Evolutionary conservation across 805 yeast genomes (phyloP).

Genomic region (Blastobotrys peoriensis): DNA sequence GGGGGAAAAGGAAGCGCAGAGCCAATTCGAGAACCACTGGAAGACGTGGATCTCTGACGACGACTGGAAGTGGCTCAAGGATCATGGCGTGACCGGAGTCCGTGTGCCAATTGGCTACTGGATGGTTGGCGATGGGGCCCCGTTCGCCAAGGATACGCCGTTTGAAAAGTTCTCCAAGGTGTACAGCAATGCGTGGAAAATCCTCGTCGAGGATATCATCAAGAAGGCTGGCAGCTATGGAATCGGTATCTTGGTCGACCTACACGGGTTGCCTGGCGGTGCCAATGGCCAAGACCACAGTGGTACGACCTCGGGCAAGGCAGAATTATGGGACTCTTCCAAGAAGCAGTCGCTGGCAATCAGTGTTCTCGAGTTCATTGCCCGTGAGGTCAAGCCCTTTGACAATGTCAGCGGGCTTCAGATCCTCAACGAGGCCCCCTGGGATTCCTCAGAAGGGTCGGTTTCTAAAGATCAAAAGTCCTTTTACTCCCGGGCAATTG

Average conservation of each 20-base stretch:
- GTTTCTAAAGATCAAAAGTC: conserved; percentile 35
- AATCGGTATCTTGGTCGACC: conserved; percentile 74
- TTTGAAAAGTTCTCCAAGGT: conserved; percentile 51
- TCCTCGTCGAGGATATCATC: conserved; percentile 46
- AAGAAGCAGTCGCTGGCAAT: conserved; percentile 37
- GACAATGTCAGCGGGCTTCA: conserved; percentile 81
- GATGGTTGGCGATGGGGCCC: conserved; percentile 61
- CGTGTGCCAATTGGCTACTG: conserved; percentile 91
- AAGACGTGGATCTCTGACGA: conserved; percentile 49
- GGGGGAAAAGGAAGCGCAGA: conserved; percentile 51
- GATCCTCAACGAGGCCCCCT: conserved; percentile 78
- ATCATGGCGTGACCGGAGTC: conserved; percentile 67
- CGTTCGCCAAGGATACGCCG: conserved; percentile 51
- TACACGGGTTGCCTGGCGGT: conserved; percentile 90
- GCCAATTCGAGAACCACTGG: conserved; percentile 60
- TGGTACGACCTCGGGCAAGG: conserved; percentile 55
- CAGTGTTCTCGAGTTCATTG: conserved; percentile 52
- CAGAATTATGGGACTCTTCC: conserved; percentile 57
- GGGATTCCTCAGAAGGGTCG: conserved; percentile 35
- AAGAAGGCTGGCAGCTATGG: conserved; percentile 52
- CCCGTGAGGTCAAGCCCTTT: conserved; percentile 46
- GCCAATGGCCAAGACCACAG: conserved; percentile 84
- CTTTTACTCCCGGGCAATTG: conserved; percentile 62
- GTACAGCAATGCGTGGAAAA: conserved; percentile 70
- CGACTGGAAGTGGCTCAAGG: conserved; percentile 75